Base-by-base conservation (phyloP, 345 rosid species). In the Corymbia maculata region DNA sequence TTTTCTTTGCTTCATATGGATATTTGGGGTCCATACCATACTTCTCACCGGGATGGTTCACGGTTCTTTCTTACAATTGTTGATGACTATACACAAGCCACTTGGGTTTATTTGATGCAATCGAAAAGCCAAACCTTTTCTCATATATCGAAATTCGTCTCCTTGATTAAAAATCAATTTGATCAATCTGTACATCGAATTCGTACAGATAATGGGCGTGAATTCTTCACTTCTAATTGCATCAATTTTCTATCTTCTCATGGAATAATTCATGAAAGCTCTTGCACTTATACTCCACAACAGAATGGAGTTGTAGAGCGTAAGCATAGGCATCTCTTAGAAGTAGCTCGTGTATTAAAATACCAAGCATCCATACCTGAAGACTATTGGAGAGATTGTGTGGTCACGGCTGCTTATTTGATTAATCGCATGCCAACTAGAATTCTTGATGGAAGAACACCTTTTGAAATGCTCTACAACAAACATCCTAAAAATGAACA, bases 321-420 rank as follows among this genome's bases (percentile, higher is more conserved):
- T n/a, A n/a, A 55, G 28, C 28, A 24, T 55, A 55, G 21, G 21
- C 28, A 55, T 55, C 28, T 21, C 59, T 9, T 19, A 53, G 19
- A 53, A 53, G 59, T 53, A 21, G 59, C 59, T 19, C 4, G 21
- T 19, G 61, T 26, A 22, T 22, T 55, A 21, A 55, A 55, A 55
- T 22, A 22, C 12, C 28, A 55, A 55, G 61, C 22, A 11, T 55
- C 0, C 8, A 55, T 55, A 8, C 61, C 0, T 22, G 12, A 55
- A 55, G 2, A 9, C 21, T 55, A 19, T 55, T 55, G 22, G 61
- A 8, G 68, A 11, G 68, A 61, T 6, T 0, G 13, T 61, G 68
- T 61, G n/a, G 68, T 5, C 28, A 61, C 0, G 0, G 0, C 16
- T 11, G 0, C 30, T 11, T 61, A 61, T 61, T 26, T 61, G 32